Evolutionary conservation across 1,139 yeast species (phyloP).

Genomic region (Yamadazyma friedrichii): DNA sequence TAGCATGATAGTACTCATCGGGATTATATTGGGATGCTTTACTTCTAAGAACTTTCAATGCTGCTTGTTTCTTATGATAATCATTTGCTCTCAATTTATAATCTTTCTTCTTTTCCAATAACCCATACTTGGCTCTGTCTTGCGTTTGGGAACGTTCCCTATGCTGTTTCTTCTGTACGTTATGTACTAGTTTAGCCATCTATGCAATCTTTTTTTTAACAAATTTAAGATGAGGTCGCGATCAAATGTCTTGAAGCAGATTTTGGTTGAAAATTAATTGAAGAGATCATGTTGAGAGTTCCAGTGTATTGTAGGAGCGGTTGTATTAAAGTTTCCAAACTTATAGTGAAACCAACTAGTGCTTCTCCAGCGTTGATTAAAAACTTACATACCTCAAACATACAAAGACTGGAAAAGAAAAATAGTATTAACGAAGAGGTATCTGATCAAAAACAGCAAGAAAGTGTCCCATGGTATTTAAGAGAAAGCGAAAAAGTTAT

Average conservation of each 20-base stretch:
- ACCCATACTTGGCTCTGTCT: constrained; percentile 72
- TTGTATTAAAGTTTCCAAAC: background rate
- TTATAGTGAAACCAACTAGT: too few relatives aligned
- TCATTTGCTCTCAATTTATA: constrained; percentile 86
- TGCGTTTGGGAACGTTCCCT: constrained; percentile 86
- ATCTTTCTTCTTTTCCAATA: constrained; percentile 93
- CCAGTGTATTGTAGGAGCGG: background rate
- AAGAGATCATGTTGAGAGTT: background rate
- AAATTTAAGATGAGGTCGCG: constrained; percentile 4
- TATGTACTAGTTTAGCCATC: constrained; percentile 83
- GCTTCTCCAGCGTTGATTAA: too few relatives aligned
- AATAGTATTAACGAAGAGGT: background rate
- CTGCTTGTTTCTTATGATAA: constrained; percentile 84
- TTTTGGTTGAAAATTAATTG: too few relatives aligned
- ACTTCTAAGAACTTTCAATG: constrained; percentile 68
- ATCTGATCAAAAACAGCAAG: background rate
- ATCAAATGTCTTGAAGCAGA: background rate
- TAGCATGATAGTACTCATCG: constrained; percentile 96
- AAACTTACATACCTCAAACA: too few relatives aligned
- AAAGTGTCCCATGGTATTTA: constrained; percentile 60
- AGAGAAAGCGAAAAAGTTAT: constrained; percentile 45
- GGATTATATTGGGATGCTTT: constrained; percentile 80
- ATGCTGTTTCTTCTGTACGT: constrained; percentile 93
- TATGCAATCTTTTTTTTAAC: constrained; percentile 5
- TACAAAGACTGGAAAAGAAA: too few relatives aligned